A percentile compares a stretch with the other conserved stretches of the same genome.
Conservation (phyloP, 2,329 filamentous ascomycete genomes). For the Trichoderma sp. region DNA sequence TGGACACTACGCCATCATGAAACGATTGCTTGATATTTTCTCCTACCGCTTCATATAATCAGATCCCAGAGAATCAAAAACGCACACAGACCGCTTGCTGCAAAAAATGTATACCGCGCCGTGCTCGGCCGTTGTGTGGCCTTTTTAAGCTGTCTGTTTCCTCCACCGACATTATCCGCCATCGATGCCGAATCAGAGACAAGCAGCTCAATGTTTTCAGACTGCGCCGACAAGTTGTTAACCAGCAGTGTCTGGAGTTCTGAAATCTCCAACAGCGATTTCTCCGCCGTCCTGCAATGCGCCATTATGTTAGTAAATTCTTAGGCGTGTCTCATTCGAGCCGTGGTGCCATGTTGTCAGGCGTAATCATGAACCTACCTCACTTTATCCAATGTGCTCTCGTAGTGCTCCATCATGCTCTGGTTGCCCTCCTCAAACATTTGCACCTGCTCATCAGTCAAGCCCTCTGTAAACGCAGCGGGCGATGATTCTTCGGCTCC, state of each 20-base stretch:
- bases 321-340: neutral
- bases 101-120: constrained; percentile 78
- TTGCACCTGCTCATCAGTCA: constrained; percentile 84
- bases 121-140: constrained; percentile 72
- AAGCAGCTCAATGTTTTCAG: constrained; percentile 85
- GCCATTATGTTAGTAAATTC: neutral
- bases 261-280: constrained; percentile 87
- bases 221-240: constrained; percentile 80
- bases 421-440: constrained; percentile 93
- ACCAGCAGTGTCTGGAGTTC: constrained; percentile 89
- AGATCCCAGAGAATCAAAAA: constrained; percentile 79
- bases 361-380: constrained; percentile 62
- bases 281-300: constrained; percentile 72
- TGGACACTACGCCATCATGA: neutral
- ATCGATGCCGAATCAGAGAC: constrained; percentile 81
- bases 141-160: constrained; percentile 88
- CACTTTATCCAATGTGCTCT: constrained; percentile 91
- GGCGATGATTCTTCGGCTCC: constrained; percentile 20
- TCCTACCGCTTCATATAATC: constrained; percentile 48
- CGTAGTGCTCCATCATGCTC: constrained; percentile 89
- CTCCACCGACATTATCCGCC: constrained; percentile 81
- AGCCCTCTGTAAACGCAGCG: constrained; percentile 46
- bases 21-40: neutral
- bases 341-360: neutral
- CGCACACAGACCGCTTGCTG: constrained; percentile 72